Evolutionary conservation across 2,329 filamentous ascomycete genomes (phyloP).

Genomic region (Diplodia mutila): DNA sequence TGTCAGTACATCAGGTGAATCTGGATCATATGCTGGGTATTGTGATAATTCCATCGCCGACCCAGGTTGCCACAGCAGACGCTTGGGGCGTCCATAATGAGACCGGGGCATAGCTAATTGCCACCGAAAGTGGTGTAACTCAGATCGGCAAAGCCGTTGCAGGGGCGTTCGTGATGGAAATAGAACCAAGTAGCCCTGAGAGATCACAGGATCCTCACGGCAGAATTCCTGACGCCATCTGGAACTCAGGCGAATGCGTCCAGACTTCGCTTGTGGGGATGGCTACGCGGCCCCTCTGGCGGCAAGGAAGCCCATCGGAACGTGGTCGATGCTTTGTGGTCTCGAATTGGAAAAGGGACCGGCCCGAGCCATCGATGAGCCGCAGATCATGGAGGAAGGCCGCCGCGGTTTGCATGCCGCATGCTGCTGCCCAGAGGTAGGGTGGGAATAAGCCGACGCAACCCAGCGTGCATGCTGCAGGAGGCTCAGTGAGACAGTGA

Average conservation of each 20-base stretch:
- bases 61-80: neutral
- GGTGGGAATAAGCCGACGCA: slow-evolving; percentile 2
- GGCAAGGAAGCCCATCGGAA: neutral
- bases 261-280: neutral
- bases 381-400: slow-evolving; percentile 1
- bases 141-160: slow-evolving; percentile 15
- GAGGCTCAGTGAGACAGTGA: neutral
- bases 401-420: neutral
- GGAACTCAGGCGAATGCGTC: neutral
- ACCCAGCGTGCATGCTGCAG: slow-evolving; percentile 15
- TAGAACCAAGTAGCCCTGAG: neutral
- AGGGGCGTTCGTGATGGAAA: slow-evolving; percentile 4
- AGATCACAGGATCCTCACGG: neutral
- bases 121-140: neutral
- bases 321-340: slow-evolving; percentile 5
- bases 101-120: neutral
- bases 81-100: slow-evolving; percentile 6
- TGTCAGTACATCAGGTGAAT: neutral
- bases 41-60: neutral
- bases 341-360: slow-evolving; percentile 17
- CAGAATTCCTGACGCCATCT: neutral
- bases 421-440: neutral
- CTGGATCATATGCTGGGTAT: neutral
- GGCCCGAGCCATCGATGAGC: slow-evolving; percentile 19
- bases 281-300: neutral